Evolutionary conservation across 192 early-diverging fungal species (phyloP).

Genomic region (Phycomyces blakesleeanus): DNA sequence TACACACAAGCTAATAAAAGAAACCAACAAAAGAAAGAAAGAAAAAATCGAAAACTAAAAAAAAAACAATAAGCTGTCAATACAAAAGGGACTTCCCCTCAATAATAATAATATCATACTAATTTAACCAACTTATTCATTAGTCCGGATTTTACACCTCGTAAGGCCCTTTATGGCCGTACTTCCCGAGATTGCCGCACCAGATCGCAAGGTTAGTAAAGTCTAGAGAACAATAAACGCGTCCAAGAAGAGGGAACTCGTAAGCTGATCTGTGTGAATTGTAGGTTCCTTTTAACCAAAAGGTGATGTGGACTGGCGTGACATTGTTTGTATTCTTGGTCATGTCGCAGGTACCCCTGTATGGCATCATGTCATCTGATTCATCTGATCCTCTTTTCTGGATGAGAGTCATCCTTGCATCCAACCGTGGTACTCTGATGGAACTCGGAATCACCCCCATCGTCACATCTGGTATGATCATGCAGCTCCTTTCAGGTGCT

Average conservation of each 20-base stretch:
- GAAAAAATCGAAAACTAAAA: no score
- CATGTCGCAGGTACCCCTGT: slow-evolving; percentile 98
- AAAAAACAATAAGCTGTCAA: no score
- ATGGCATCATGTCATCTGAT: slow-evolving; percentile 99
- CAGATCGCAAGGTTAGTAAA: slow-evolving; percentile 86
- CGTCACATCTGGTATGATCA: slow-evolving; percentile 99
- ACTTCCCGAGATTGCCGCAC: slow-evolving; percentile 96
- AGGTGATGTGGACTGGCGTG: slow-evolving; percentile 99
- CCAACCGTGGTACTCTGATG: slow-evolving; percentile 99
- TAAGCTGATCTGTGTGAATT: background rate
- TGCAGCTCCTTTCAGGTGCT: slow-evolving; percentile 98
- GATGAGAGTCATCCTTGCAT: slow-evolving; percentile 99
- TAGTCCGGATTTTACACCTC: slow-evolving; percentile 93
- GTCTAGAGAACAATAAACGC: background rate
- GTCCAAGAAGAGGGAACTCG: background rate
- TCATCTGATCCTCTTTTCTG: slow-evolving; percentile 99
- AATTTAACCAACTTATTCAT: no score
- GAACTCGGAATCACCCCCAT: slow-evolving; percentile 99
- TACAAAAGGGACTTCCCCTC: no score
- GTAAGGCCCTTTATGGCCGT: slow-evolving; percentile 96
- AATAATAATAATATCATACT: no score
- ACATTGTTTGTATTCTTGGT: slow-evolving; percentile 99
- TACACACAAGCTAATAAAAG: no score
- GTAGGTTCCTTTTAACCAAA: slow-evolving; percentile 95
- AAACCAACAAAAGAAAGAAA: no score